Conservation (phyloP, 108 stramenopile genomes). For the Skeletonema potamos region DNA sequence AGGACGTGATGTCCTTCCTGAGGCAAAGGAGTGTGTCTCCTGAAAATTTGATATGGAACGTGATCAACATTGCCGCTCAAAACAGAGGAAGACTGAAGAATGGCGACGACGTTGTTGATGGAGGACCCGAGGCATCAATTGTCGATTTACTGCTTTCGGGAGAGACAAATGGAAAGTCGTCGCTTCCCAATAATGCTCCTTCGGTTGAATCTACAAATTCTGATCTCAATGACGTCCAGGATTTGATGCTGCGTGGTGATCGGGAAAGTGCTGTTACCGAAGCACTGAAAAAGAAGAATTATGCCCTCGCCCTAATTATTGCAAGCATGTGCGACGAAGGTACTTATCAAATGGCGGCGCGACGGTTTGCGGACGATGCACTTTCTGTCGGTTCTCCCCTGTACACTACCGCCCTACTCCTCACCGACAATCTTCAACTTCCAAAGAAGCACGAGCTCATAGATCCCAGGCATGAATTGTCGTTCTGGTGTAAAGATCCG, state of each 20-base stretch:
- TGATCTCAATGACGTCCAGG: constrained; percentile 45
- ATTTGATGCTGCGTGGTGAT: constrained; percentile 61
- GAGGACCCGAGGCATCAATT: constrained; percentile 65
- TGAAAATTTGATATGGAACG: constrained; percentile 67
- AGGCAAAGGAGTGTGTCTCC: constrained; percentile 29
- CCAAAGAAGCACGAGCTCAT: constrained; percentile 26
- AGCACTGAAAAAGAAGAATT: constrained; percentile 61
- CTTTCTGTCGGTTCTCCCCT: constrained; percentile 69
- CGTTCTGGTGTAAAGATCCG: constrained; percentile 49
- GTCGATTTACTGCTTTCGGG: constrained; percentile 60
- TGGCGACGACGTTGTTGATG: constrained; percentile 56
- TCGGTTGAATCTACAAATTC: background rate
- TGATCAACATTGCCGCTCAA: constrained; percentile 68
- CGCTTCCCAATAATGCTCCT: background rate
- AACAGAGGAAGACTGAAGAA: constrained; percentile 66
- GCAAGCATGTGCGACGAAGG: constrained; percentile 64
- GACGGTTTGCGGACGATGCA: constrained; percentile 55
- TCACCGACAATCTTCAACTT: constrained; percentile 57
- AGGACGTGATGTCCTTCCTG: constrained; percentile 51
- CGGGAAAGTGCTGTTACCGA: constrained; percentile 67
- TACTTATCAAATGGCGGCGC: constrained; percentile 63
- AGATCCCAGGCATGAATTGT: constrained; percentile 11
- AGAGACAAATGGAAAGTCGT: constrained; percentile 1
- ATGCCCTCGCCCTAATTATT: constrained; percentile 77
- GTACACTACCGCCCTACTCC: constrained; percentile 66